Evolutionary conservation across 495 filamentous ascomycete species (phyloP), one percentile per base, ranked within the genome.

Genomic region (Penicillium steckii): DNA sequence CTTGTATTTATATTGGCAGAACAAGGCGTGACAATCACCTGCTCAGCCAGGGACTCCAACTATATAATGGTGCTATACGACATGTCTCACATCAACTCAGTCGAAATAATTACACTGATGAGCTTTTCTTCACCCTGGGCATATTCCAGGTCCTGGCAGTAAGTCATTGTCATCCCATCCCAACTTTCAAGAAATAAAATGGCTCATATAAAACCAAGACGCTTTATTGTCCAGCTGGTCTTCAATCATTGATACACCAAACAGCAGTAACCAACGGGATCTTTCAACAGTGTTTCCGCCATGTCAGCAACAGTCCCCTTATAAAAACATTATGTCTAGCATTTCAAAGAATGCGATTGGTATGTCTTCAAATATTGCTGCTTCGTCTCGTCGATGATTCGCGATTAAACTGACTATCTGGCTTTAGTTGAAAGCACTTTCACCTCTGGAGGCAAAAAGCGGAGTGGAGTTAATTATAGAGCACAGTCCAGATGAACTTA

Each of bases 101-200:
- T 3, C 52, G 52, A 24, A 55, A 55, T 12, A 38, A 25, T 12
- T 55, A 44, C 12, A 50, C 26, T 18, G 52, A 48, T 35, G 52
- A 49, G 23, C 47, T 50, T 9, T 24, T 55, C 2, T 55, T 49
- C 35, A 55, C 52, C 12, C 19, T 48, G 8, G 46, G 41, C 1
- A 29, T 55, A 13, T 55, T 55, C n/a, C 46, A 50, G 15, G 32
- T 35, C 1, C 43, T 55, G 13, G 52, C 45, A 46, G 52, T 55
- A 41, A 8, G 46, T 24, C 33, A 4, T 8, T 12, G 8, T 19
- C 18, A 7, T 8, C n/a, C 15, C 15, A 7, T 15, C n/a, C 15
- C 18, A 4, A 38, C 17, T 22, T 15, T 15, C 3, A 2, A 21
- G 37, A 27, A 4, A 12, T n/a, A 8, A 0, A 35, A 5, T n/a